These are phyloP conservation scores for Coelastrella sp. DNA, from an alignment of 139 green algal species.

Conservation along the genomic window DNA sequence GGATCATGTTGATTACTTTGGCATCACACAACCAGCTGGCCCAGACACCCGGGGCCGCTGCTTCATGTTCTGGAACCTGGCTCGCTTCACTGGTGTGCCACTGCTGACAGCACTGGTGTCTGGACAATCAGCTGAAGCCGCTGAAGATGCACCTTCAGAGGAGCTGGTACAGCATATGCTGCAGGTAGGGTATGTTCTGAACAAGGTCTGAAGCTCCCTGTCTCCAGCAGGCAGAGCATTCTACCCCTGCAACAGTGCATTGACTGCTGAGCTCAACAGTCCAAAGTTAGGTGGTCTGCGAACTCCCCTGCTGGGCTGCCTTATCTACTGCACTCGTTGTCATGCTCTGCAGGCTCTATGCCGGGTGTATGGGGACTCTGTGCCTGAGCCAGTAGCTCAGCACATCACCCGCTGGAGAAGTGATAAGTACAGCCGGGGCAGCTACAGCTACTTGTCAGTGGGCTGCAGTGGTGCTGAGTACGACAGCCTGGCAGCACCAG, in stretches of 20 bases:
- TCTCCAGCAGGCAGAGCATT: too few relatives aligned
- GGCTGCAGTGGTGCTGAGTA: constrained; percentile 75
- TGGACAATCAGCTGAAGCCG: constrained; percentile 13
- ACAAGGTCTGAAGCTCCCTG: too few relatives aligned
- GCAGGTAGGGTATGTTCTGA: constrained; percentile 55
- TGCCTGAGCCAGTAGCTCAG: constrained; percentile 16
- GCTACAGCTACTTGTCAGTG: constrained; percentile 86
- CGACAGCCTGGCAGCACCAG: constrained; percentile 79
- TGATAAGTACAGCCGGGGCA: constrained; percentile 61
- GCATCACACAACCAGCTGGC: constrained; percentile 59
- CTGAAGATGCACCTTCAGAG: constrained; percentile 32
- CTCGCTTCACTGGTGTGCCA: constrained; percentile 37
- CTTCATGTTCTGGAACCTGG: constrained; percentile 93
- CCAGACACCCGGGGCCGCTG: constrained; percentile 63
- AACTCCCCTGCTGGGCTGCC: too few relatives aligned
- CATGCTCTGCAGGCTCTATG: constrained; percentile 29
- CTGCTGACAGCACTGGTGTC: constrained; percentile 43
- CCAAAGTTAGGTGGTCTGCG: too few relatives aligned
- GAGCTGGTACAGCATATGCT: constrained; percentile 39
- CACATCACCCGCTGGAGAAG: constrained; percentile 57
- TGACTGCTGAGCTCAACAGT: neutral
- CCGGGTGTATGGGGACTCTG: constrained; percentile 29
- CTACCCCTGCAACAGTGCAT: neutral
- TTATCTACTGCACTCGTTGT: neutral
- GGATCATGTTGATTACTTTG: constrained; percentile 87